Evolutionary conservation across 148 eudicot species (phyloP), one percentile per base, ranked within the genome.

Genomic region (Persicaria maculosa): DNA sequence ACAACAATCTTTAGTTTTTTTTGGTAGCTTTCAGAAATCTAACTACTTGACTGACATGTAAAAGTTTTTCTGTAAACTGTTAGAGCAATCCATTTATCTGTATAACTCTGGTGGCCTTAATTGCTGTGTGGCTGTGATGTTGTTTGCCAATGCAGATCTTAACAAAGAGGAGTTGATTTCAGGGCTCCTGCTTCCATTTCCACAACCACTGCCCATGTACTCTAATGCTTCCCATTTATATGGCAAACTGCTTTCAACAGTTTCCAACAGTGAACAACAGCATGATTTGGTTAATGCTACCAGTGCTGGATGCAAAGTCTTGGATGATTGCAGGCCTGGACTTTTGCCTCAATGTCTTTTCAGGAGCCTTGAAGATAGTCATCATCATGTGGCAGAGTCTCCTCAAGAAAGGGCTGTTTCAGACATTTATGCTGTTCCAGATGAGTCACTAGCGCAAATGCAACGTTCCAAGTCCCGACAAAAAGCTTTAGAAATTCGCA

Each of bases 401-500:
- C 96, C 94, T 77, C 87, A 79, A 54, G 85, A 79, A 54, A 84
- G 77, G 81, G 74, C 71, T 44, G 89, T 75, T 57, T 68, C 81
- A 47, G 65, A 79, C 77, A 77, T 74, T 68, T 80, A 44, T 72
- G 64, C 69, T 76, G 82, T 77, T 7, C 77, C 73, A 50, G 93
- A 90, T 77, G 85, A 75, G 80, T 90, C 94, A 50, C 77, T 88
- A 17, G 89, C 83, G 44, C 80, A 77, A 72, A 70, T 90, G 46
- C 89, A 89, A 74, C 86, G 94, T 77, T 94, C 98, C 72, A 94
- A 79, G 81, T 89, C 97, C 14, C 88, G 97, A 76, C 99, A 90
- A 84, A 92, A 84, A 82, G 99, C 97, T 74, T 73, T 90, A 70
- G 85, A 92, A 88, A 85, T 85, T 72, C 97, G 97, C 17, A 87